phyloP scores from a whole-genome alignment of 129 eudicot genomes.

The Ambrosia artemisiifolia region DNA sequence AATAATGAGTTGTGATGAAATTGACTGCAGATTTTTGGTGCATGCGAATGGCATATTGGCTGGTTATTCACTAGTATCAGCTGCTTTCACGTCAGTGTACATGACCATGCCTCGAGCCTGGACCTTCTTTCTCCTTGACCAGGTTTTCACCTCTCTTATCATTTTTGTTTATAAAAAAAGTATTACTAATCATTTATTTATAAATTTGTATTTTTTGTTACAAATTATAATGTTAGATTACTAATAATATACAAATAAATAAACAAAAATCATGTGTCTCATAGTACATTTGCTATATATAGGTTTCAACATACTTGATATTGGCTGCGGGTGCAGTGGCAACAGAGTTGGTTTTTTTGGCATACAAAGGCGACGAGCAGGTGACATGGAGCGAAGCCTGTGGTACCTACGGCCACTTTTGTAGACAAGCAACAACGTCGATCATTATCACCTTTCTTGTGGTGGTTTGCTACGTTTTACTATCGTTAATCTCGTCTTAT shows the following conservation, averaged over 20 bases:
- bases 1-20: not conserved
- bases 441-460: constrained; percentile 61
- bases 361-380: constrained; percentile 76
- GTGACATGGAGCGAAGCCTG: constrained; percentile 78
- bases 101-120: constrained; percentile 82
- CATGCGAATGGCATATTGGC: constrained; percentile 95
- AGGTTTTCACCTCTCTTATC: constrained; percentile 35
- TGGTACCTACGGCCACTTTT: constrained; percentile 63
- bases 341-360: constrained; percentile 65
- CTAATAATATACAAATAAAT: no score
- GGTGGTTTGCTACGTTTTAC: constrained; percentile 58
- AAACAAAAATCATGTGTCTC: not conserved
- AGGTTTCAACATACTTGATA: constrained; percentile 69
- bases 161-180: not conserved
- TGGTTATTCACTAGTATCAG: constrained; percentile 85
- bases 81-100: constrained; percentile 73
- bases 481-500: constrained; percentile 77
- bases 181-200: no score
- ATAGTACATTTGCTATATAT: not conserved
- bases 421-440: constrained; percentile 66
- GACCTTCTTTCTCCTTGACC: constrained; percentile 91
- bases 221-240: no score
- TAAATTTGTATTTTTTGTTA: not conserved
- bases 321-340: constrained; percentile 81
- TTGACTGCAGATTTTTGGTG: constrained; percentile 60